These are phyloP conservation scores for Pseudozyma sp. DNA, from an alignment of 1,284 basidiomycete genomes.

Conservation along the genomic window DNA sequence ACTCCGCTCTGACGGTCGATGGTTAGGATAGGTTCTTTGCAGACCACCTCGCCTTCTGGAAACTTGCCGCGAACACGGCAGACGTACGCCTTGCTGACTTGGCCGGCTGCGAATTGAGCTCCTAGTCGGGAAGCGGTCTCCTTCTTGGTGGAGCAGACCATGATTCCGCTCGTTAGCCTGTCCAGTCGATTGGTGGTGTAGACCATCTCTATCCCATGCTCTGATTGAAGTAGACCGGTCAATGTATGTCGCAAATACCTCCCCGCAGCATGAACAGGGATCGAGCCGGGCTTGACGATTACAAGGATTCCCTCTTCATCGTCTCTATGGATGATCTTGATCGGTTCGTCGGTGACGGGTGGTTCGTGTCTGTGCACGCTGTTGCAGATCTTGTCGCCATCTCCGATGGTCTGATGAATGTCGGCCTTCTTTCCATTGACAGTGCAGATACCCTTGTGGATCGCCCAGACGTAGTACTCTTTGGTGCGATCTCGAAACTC, in stretches of 20 bases:
- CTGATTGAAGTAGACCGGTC: slow-evolving; percentile 84
- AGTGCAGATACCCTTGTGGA: slow-evolving; percentile 93
- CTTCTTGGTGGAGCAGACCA: slow-evolving; percentile 88
- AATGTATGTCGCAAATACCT: slow-evolving; percentile 71
- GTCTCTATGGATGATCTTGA: slow-evolving; percentile 83
- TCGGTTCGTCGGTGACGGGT: slow-evolving; percentile 86
- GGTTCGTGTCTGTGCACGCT: slow-evolving; percentile 96
- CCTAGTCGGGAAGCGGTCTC: slow-evolving; percentile 78
- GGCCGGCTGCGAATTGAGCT: slow-evolving; percentile 71
- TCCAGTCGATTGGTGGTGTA: slow-evolving; percentile 95
- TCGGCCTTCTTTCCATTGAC: slow-evolving; percentile 87
- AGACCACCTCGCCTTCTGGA: slow-evolving; percentile 79
- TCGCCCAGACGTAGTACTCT: slow-evolving; percentile 72
- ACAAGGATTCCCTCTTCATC: slow-evolving; percentile 84
- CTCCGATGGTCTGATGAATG: slow-evolving; percentile 81
- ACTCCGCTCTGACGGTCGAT: slow-evolving; percentile 95
- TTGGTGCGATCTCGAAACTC: slow-evolving; percentile 70
- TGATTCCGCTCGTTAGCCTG: slow-evolving; percentile 91
- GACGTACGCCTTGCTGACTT: slow-evolving; percentile 74
- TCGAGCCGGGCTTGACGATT: slow-evolving; percentile 73
- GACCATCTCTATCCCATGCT: slow-evolving; percentile 83
- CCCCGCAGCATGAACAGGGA: slow-evolving; percentile 66
- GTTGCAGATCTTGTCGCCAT: slow-evolving; percentile 90
- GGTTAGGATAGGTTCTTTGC: slow-evolving; percentile 88
- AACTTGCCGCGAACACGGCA: slow-evolving; percentile 48